Evolutionary conservation across 805 yeast species (phyloP).

Genomic region (Sugiyamaella qingdaonensis): DNA sequence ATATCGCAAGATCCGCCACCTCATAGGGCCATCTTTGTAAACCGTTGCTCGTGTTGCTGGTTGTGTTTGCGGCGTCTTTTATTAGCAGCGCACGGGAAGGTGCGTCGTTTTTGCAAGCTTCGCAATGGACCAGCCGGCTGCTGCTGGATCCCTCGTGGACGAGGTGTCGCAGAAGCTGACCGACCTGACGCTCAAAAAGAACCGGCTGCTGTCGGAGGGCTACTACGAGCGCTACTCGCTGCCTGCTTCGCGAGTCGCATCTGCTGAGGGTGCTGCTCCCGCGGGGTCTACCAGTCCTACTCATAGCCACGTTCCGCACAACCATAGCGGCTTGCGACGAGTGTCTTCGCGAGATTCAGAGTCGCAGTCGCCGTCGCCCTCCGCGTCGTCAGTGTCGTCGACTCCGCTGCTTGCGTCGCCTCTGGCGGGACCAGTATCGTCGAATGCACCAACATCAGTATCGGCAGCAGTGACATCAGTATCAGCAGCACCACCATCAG

Average conservation of each 20-base stretch:
- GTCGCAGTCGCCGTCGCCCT: background rate
- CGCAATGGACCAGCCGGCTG: too few species aligned
- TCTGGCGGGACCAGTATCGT: background rate
- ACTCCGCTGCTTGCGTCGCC: background rate
- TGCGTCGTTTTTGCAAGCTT: too few species aligned
- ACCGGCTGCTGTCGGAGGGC: constrained; percentile 26
- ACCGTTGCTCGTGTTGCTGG: too few species aligned
- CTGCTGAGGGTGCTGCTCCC: constrained; percentile 6
- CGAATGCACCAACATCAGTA: background rate
- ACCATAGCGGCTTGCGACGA: background rate
- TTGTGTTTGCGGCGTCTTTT: too few species aligned
- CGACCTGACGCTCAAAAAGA: constrained; percentile 23
- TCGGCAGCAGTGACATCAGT: too few species aligned
- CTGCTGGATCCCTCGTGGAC: constrained; percentile 3
- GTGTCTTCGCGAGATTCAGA: background rate
- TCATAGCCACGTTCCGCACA: background rate
- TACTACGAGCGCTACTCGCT: constrained; percentile 31
- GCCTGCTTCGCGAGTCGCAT: constrained; percentile 28
- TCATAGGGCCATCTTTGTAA: too few species aligned
- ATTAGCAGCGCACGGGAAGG: too few species aligned
- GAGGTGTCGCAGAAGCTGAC: constrained; percentile 21
- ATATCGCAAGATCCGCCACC: too few species aligned
- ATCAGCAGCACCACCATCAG: too few species aligned
- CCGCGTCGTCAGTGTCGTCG: background rate
- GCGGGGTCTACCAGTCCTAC: background rate